These are phyloP conservation scores for Coemansia guatemalensis DNA, from an alignment of 192 early-diverging fungal genomes.

Conservation along the genomic window DNA sequence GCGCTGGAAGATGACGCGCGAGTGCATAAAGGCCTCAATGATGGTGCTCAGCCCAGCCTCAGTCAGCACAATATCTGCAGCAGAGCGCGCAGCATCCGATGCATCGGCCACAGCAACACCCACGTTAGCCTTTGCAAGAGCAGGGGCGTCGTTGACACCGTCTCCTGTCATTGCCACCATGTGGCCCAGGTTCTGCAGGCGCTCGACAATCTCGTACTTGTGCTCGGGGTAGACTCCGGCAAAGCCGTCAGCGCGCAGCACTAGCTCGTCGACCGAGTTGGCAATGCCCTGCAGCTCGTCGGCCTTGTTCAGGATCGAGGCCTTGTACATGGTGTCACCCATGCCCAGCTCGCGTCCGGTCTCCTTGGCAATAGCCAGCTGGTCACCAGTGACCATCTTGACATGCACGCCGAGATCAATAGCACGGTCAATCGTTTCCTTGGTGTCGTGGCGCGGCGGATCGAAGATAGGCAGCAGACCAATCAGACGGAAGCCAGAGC, in stretches of 20 bases:
- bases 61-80: slow-evolving; percentile 76
- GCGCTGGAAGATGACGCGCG: slow-evolving; percentile 94
- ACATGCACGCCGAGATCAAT: slow-evolving; percentile 75
- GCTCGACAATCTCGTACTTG: slow-evolving; percentile 72
- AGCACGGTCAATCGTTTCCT: slow-evolving; percentile 76
- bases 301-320: slow-evolving; percentile 63
- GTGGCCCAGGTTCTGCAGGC: slow-evolving; percentile 65
- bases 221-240: slow-evolving; percentile 68
- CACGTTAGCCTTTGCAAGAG: slow-evolving; percentile 69
- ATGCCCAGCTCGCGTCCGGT: slow-evolving; percentile 66
- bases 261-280: slow-evolving; percentile 60
- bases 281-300: slow-evolving; percentile 59
- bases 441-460: slow-evolving; percentile 76
- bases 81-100: slow-evolving; percentile 75
- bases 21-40: slow-evolving; percentile 89
- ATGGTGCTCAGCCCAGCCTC: slow-evolving; percentile 81
- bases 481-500: slow-evolving; percentile 66
- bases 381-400: slow-evolving; percentile 97
- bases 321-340: slow-evolving; percentile 73
- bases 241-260: slow-evolving; percentile 66
- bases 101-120: slow-evolving; percentile 76
- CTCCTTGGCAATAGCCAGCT: slow-evolving; percentile 86
- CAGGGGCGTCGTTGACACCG: slow-evolving; percentile 74
- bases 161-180: slow-evolving; percentile 75
- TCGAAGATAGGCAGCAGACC: slow-evolving; percentile 76